Evolutionary conservation across 2,329 filamentous ascomycete genomes (phyloP).

Genomic region (Lasiodiplodia sp.): DNA sequence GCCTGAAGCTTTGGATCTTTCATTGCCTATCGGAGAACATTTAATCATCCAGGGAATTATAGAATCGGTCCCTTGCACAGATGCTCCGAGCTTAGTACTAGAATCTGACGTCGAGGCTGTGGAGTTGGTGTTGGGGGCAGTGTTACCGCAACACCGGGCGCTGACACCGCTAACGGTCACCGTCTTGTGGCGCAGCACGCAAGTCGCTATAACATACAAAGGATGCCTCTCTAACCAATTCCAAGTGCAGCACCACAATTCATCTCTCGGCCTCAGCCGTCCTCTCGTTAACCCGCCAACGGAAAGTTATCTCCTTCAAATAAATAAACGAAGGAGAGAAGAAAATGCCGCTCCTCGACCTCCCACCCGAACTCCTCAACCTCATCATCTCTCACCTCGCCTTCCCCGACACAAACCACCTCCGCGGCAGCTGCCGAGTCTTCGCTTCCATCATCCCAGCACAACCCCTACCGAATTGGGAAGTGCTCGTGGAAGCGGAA

Average conservation of each 20-base stretch:
- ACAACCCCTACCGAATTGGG: not conserved
- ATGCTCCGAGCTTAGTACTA: not conserved
- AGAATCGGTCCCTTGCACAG: too few species aligned
- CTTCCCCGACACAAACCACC: slow-evolving; percentile 5
- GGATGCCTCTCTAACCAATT: not conserved
- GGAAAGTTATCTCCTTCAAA: not conserved
- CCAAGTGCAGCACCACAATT: not conserved
- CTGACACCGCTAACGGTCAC: not conserved
- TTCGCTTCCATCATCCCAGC: not conserved
- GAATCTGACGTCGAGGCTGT: not conserved
- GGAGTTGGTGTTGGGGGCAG: not conserved
- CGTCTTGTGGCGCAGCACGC: not conserved
- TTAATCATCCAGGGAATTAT: too few species aligned
- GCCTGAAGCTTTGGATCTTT: too few species aligned
- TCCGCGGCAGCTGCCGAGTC: slow-evolving; percentile 6
- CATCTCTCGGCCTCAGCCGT: not conserved
- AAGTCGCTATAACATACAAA: not conserved
- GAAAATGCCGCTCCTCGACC: not conserved
- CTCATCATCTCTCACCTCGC: not conserved
- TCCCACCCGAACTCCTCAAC: slow-evolving; percentile 6
- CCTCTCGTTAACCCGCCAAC: not conserved
- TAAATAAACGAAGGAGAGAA: not conserved
- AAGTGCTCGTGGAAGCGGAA: not conserved
- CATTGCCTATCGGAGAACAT: too few species aligned
- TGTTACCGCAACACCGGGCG: slow-evolving; percentile 5